Base-by-base conservation (phyloP, 768 basidiomycete genomes). In the Pulveroboletus sp. region DNA sequence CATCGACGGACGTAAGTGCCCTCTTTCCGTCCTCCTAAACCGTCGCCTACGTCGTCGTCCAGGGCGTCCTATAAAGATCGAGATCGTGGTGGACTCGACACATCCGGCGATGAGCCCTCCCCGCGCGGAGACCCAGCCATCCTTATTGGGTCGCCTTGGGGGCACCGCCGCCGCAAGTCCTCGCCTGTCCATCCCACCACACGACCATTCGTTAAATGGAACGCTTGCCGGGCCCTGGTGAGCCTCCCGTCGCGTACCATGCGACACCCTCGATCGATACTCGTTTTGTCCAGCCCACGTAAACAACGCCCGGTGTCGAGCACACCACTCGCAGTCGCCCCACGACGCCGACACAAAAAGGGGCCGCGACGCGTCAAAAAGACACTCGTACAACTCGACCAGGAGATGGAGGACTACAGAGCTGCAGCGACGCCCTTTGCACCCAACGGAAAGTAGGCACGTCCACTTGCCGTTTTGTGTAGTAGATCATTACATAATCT, bases 361-460 rank as follows among this genome's bases (percentile, higher is more conserved):
- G 88, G 88, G 0, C 84, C 88, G 0, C 82, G 79, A 59, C 79
- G 88, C 35, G 63, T 87, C 38, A 87, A 86, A 60, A 89, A 89
- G 66, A 65, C 84, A 0, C 61, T 70, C 7, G 81, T 76, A 26
- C 79, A 89, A 51, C 73, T 90, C 21, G 87, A 90, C 63, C 74
- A 77, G 62, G 87, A 90, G 65, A 89, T 90, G 84, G 88, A 90
- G 49, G 83, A 85, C 43, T 90, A 89, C 55, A 76, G 77, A 43
- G 82, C 85, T 18, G 69, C 66, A 10, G 71, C 53, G 15, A 21
- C 43, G 36, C 43, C 47, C 11, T 56, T 49, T 43, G 39, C 39
- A 11, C 50, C 26, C 26, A 57, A 59, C 30, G 53, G 55, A 45
- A 56, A 50, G 55, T 43, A 42, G 6, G 39, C 37, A 21, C 21